phyloP scores from a whole-genome alignment of 2,329 filamentous ascomycete genomes.

The Venturia effusa region DNA sequence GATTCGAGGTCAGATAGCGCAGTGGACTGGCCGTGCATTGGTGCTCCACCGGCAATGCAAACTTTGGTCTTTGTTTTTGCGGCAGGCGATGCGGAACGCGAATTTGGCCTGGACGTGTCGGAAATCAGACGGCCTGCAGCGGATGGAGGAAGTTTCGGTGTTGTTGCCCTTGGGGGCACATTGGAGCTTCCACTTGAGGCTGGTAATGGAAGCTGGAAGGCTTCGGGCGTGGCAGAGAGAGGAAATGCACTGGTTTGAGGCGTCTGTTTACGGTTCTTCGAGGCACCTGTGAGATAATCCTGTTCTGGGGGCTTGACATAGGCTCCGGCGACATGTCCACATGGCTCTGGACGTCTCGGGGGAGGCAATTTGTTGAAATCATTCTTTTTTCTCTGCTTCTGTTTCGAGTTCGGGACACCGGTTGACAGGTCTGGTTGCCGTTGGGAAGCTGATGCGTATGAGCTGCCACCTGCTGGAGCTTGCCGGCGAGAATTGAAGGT shows the following conservation, averaged over 20 bases:
- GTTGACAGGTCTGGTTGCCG: conserved; percentile 16
- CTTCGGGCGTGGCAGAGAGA: conserved; percentile 41
- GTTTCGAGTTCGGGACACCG: conserved; percentile 20
- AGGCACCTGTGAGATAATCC: conserved; percentile 51
- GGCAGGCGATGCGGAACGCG: conserved; percentile 39
- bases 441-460: conserved; percentile 11
- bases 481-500: conserved; percentile 59
- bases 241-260: conserved; percentile 33
- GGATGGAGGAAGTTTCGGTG: conserved; percentile 49
- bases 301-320: conserved; percentile 67
- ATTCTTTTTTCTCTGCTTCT: conserved; percentile 31
- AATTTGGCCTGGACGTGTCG: conserved; percentile 49
- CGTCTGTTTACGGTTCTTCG: conserved; percentile 27
- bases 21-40: conserved; percentile 73
- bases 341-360: conserved; percentile 41
- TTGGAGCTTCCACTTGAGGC: conserved; percentile 18
- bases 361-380: conserved; percentile 28
- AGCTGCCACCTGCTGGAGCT: conserved; percentile 18
- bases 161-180: conserved; percentile 31
- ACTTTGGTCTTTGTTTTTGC: conserved; percentile 49
- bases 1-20: conserved; percentile 58
- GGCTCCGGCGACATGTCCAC: conserved; percentile 53
- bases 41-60: conserved; percentile 62
- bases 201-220: conserved; percentile 30
- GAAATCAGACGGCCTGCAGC: conserved; percentile 73